These are phyloP conservation scores for Glycine latifolia DNA, from an alignment of 306 rosid genomes.

Conservation along the genomic window DNA sequence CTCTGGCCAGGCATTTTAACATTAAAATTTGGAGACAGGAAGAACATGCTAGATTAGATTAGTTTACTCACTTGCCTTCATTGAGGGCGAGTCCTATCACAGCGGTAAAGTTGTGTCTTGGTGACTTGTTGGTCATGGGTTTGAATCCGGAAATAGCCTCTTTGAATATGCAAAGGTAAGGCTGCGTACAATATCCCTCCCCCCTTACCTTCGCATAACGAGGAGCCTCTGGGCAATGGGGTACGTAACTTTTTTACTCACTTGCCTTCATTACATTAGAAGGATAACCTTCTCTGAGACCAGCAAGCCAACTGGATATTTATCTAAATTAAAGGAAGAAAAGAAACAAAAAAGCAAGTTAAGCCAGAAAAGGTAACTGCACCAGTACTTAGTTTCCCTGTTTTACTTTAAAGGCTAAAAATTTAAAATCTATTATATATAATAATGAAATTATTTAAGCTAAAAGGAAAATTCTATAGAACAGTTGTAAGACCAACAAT, in stretches of 20 bases:
- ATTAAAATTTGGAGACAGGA: neutral
- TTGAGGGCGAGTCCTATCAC: no score
- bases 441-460: slow-evolving; percentile 9
- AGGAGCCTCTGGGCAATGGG: no score
- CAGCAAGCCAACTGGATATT: neutral
- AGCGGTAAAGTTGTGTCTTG: no score
- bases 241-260: neutral
- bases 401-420: slow-evolving; percentile 7
- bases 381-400: slow-evolving; percentile 18
- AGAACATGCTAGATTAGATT: neutral
- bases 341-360: slow-evolving; percentile 19
- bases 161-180: no score
- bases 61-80: neutral
- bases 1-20: neutral
- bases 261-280: slow-evolving; percentile 6
- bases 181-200: no score
- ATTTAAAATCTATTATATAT: neutral
- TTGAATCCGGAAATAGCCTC: no score
- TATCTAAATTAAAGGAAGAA: neutral
- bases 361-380: neutral
- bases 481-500: no score
- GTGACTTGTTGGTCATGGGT: no score
- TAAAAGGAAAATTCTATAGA: no score
- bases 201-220: no score
- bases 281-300: neutral